phyloP scores from a whole-genome alignment of 768 basidiomycete species.

The Lyophyllum atratum region DNA sequence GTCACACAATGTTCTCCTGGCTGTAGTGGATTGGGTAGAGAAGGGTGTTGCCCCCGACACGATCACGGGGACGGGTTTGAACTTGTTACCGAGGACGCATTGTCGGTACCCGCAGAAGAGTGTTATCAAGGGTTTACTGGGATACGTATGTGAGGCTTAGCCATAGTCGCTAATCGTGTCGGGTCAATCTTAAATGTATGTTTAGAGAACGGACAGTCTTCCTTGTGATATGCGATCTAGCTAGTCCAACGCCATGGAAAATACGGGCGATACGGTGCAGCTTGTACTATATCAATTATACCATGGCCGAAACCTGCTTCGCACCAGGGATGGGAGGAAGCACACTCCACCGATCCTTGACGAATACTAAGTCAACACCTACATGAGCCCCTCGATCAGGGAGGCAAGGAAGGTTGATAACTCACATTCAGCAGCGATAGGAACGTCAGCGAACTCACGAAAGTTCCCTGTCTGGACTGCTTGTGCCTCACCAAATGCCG shows the following conservation, averaged over 20 bases:
- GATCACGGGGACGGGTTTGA: background rate
- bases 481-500: slow-evolving; percentile 3
- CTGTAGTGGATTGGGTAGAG: slow-evolving; percentile 16
- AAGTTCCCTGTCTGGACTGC: slow-evolving; percentile 9
- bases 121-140: background rate
- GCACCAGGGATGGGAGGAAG: slow-evolving; percentile 1
- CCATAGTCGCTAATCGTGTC: no score
- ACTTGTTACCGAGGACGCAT: background rate
- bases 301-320: no score
- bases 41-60: slow-evolving; percentile 5
- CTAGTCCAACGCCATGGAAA: no score
- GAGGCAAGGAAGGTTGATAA: background rate
- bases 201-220: no score
- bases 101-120: background rate
- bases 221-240: no score
- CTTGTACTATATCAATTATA: no score
- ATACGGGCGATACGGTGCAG: no score
- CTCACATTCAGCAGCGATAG: background rate
- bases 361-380: background rate
- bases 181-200: no score
- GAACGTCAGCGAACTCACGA: background rate
- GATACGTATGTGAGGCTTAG: background rate
- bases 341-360: slow-evolving; percentile 9
- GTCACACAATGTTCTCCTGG: slow-evolving; percentile 9
- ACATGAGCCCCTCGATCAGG: background rate